Base-by-base conservation (phyloP, 164 flowering plant genomes). In the Stephania yunnanensis region DNA sequence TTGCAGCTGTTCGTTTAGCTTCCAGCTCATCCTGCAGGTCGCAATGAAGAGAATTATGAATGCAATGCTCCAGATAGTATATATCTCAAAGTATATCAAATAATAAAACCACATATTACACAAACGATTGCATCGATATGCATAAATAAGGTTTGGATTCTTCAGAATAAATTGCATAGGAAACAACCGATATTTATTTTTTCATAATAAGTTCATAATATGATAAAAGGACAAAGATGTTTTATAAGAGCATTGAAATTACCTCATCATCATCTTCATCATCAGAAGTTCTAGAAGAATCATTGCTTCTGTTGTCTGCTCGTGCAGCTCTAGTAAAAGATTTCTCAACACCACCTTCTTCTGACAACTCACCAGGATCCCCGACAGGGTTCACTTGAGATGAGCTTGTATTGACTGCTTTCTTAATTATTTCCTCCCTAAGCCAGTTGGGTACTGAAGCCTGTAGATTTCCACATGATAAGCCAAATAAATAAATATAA, bases 381-480 rank as follows among this genome's bases (percentile, higher is more conserved):
- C 86, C 90, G 46, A 78, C 83, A 25, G 79, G 71, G 73, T 85
- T 78, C 58, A 86, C 92, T 48, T 80, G 75, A 76, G 87, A 84
- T 71, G 95, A 79, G 78, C 81, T 86, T n/a, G 87, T 52, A 61
- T 91, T 84, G 52, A 83, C 84, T 76, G 92, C 82, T 85, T 91
- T 91, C 90, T 92, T 93, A 74, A 91, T 88, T 72, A 95, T 90
- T 85, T 95, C 99, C 78, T 95, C 99, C 84, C 92, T 89, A 50
- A 95, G 94, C 99, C 99, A 95, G 76, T 90, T 93, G 68, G 99
- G 99, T 25, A 95, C 97, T 42, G 97, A 80, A 70, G 95, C 95
- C 99, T 95, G 84, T 82, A 78, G 73, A 65, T 69, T 73, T 46
- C 42, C 74, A 75, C 72, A 73, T 72, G n/a, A 53, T 17, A 64